These are phyloP conservation scores for Hymenoscyphus infarciens DNA, from an alignment of 2,329 filamentous ascomycete species.

Conservation along the genomic window DNA sequence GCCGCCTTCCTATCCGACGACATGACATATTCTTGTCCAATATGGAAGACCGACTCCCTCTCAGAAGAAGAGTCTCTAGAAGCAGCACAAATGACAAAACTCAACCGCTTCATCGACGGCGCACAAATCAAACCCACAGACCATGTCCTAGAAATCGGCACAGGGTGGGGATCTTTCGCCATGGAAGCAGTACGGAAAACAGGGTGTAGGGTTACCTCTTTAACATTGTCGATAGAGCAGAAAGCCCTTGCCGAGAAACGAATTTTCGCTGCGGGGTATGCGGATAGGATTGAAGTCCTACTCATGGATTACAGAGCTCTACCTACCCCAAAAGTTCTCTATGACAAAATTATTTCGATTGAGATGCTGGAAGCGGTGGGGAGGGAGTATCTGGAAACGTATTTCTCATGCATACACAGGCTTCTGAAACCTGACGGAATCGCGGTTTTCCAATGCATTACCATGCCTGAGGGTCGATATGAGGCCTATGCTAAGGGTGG, in stretches of 20 bases:
- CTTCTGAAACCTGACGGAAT: conserved; percentile 64
- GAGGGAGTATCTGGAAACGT: conserved; percentile 61
- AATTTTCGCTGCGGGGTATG: conserved; percentile 57
- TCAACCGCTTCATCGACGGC: conserved; percentile 62
- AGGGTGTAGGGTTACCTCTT: conserved; percentile 63
- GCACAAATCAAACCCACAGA: conserved; percentile 61
- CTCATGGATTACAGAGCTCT: conserved; percentile 67
- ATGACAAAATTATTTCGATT: conserved; percentile 70
- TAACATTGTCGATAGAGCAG: conserved; percentile 67
- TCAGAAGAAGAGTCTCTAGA: conserved; percentile 55
- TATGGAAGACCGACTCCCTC: conserved; percentile 51
- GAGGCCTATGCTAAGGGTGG: conserved; percentile 62
- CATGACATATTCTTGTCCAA: conserved; percentile 73
- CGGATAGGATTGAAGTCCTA: conserved; percentile 58
- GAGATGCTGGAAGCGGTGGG: conserved; percentile 78
- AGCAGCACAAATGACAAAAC: conserved; percentile 63
- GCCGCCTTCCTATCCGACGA: conserved; percentile 69
- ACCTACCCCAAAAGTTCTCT: conserved; percentile 49
- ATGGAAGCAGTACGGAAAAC: conserved; percentile 64
- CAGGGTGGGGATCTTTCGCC: conserved; percentile 72
- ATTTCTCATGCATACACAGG: conserved; percentile 61
- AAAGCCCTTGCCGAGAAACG: conserved; percentile 63
- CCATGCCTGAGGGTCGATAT: conserved; percentile 68
- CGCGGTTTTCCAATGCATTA: conserved; percentile 73
- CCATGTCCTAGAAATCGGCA: conserved; percentile 72